phyloP scores from a whole-genome alignment of 805 yeast species.

The Candida tibetensis region DNA sequence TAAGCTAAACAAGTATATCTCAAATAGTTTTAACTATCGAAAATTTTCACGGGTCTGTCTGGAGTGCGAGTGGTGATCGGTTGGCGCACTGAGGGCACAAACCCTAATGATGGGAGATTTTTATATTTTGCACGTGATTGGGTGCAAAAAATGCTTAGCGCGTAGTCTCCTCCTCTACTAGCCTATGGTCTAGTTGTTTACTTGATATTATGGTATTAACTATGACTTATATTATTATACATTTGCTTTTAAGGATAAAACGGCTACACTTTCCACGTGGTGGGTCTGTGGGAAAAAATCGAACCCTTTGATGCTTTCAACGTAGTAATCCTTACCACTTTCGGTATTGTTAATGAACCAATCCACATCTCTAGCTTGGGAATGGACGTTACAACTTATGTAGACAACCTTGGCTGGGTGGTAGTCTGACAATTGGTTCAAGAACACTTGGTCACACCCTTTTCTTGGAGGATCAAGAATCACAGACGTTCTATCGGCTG shows the following conservation, averaged over 20 bases:
- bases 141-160: constrained; percentile 5
- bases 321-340: constrained; percentile 58
- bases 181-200: no score
- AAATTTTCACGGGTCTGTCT: constrained; percentile 4
- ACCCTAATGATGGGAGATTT: constrained; percentile 2
- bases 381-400: constrained; percentile 95
- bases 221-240: not conserved
- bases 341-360: constrained; percentile 69
- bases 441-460: constrained; percentile 88
- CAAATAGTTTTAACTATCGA: constrained; percentile 14
- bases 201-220: no score
- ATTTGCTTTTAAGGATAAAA: constrained; percentile 32
- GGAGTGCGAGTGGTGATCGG: not conserved
- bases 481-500: constrained; percentile 75
- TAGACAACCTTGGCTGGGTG: constrained; percentile 87
- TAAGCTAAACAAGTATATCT: constrained; percentile 3
- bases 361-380: constrained; percentile 92
- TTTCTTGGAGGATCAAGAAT: constrained; percentile 96
- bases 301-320: constrained; percentile 88
- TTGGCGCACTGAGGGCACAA: constrained; percentile 5
- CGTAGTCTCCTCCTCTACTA: no score
- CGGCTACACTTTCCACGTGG: constrained; percentile 88
- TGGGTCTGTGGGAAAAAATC: constrained; percentile 97
- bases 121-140: constrained; percentile 4
- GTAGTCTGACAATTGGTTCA: constrained; percentile 80